Conservation (phyloP, 768 basidiomycete genomes). For the Leccinum broughii region DNA sequence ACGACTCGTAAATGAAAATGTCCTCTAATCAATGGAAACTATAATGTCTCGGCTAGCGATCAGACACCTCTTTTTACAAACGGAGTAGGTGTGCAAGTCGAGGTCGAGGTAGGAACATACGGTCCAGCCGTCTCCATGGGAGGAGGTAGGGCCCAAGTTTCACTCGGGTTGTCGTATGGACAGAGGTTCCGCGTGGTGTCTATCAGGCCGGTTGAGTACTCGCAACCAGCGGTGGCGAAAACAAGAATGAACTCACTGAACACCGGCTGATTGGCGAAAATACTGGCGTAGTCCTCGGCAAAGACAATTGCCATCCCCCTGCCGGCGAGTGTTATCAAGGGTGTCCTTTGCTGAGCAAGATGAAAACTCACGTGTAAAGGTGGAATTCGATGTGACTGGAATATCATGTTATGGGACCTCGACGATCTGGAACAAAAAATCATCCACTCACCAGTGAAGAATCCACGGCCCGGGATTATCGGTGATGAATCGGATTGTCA, state of each 20-base stretch:
- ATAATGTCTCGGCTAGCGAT: neutral
- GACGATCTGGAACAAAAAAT: neutral
- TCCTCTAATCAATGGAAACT: neutral
- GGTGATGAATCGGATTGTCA: constrained; percentile 59
- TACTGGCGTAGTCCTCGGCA: constrained; percentile 10
- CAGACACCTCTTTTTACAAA: neutral
- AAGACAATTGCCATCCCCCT: constrained; percentile 20
- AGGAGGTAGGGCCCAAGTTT: constrained; percentile 9
- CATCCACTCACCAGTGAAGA: constrained; percentile 36
- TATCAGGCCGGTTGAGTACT: neutral
- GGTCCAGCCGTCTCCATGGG: constrained; percentile 11
- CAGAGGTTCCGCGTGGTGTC: constrained; percentile 10
- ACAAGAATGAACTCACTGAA: constrained; percentile 2
- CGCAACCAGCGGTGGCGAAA: neutral
- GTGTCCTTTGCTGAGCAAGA: too few relatives aligned
- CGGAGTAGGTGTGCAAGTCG: constrained; percentile 5
- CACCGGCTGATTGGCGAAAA: neutral
- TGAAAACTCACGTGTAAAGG: constrained; percentile 21
- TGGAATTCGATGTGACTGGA: constrained; percentile 42
- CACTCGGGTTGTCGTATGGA: constrained; percentile 12
- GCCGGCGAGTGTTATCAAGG: neutral
- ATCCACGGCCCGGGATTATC: constrained; percentile 71
- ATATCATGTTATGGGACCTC: neutral
- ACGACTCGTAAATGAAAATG: neutral
- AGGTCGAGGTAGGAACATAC: constrained; percentile 5